These are phyloP conservation scores for Chimonanthus salicifolius DNA, from an alignment of 164 flowering plant species.

Conservation along the genomic window DNA sequence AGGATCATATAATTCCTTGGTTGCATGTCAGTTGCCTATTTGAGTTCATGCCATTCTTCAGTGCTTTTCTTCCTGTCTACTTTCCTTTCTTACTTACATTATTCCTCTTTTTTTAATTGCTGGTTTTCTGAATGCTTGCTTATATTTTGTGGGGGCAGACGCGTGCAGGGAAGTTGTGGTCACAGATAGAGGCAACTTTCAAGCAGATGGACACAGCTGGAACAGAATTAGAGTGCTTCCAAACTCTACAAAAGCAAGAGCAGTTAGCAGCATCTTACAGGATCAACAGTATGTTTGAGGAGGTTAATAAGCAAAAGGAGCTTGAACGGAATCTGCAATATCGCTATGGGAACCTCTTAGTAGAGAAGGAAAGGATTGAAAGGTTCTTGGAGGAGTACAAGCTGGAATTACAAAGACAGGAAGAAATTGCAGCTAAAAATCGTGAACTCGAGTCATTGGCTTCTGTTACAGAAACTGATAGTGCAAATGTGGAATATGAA, in stretches of 20 bases:
- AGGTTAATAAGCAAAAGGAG: conserved; percentile 84
- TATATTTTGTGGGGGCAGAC: conserved; percentile 31
- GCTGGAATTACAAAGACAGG: conserved; percentile 38
- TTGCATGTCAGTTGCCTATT: too few species aligned
- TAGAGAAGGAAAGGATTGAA: conserved; percentile 53
- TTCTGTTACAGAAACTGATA: neutral
- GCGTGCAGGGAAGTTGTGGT: conserved; percentile 62
- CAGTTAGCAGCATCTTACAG: conserved; percentile 67
- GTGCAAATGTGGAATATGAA: conserved; percentile 8
- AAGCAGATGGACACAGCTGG: conserved; percentile 90
- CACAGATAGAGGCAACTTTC: conserved; percentile 70
- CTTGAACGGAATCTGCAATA: conserved; percentile 66
- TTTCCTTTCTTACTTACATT: too few species aligned
- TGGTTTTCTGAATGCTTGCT: conserved; percentile 2
- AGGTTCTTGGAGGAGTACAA: conserved; percentile 34
- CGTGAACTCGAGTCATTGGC: conserved; percentile 3
- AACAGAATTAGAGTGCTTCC: conserved; percentile 91
- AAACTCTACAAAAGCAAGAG: conserved; percentile 82
- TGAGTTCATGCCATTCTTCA: too few species aligned
- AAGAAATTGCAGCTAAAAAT: conserved; percentile 46
- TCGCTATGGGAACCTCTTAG: conserved; percentile 59
- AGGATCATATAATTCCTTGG: too few species aligned
- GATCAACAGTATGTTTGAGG: conserved; percentile 60
- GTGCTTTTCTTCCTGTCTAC: too few species aligned
- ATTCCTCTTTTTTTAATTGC: neutral